Conservation (phyloP, 1,284 basidiomycete species). For the Cryptococcus sp. region DNA sequence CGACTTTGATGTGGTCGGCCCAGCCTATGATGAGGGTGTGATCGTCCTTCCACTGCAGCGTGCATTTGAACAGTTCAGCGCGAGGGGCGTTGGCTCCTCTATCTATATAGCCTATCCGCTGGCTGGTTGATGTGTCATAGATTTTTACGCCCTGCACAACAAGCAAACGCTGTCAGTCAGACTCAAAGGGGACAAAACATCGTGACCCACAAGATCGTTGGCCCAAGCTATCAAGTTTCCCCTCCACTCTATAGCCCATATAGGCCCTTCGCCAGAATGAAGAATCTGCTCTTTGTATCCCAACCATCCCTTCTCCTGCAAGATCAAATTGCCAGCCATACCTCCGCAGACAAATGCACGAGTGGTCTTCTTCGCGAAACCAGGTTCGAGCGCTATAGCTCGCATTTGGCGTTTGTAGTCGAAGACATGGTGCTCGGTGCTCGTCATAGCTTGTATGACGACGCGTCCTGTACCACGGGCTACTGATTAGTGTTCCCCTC, state of each 20-base stretch:
- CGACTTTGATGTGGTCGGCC: conserved; percentile 93
- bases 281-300: conserved; percentile 88
- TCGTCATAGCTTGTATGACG: conserved; percentile 79
- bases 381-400: conserved; percentile 85
- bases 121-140: conserved; percentile 78
- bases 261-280: conserved; percentile 88
- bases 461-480: conserved; percentile 70
- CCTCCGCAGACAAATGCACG: conserved; percentile 93
- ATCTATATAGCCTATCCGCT: conserved; percentile 84
- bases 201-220: conserved; percentile 72
- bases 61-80: conserved; percentile 90
- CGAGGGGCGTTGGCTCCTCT: conserved; percentile 78
- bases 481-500: conserved; percentile 42
- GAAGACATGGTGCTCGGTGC: conserved; percentile 80
- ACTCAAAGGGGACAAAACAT: not conserved
- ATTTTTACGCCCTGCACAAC: conserved; percentile 76
- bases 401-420: conserved; percentile 93
- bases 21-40: conserved; percentile 87
- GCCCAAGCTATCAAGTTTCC: conserved; percentile 92
- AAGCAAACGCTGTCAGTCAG: not conserved
- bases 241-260: conserved; percentile 89
- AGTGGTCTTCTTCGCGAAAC: conserved; percentile 77
- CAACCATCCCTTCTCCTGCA: conserved; percentile 95
- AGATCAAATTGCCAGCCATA: conserved; percentile 78
- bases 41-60: conserved; percentile 88